Base-by-base conservation (phyloP, 192 early-diverging fungal genomes). In the Coemansia sp. region DNA sequence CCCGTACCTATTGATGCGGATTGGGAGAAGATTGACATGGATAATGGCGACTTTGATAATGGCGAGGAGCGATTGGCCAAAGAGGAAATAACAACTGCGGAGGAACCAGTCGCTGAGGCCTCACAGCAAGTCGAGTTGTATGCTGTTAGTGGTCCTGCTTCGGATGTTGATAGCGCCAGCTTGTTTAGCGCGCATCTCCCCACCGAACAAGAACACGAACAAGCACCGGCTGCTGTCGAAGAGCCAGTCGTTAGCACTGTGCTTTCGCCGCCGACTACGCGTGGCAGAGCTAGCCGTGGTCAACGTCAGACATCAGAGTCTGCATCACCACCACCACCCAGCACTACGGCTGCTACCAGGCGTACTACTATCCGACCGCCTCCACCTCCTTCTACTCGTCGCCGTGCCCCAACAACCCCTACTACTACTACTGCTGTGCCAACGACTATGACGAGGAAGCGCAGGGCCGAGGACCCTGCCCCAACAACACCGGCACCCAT, bases 11-110 rank as follows among this genome's bases (percentile, higher is more conserved):
- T 82, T 35, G 80, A 82, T 28, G 62, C 66, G 5, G 72, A 61
- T 8, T 82, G 80, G 80, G 75, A 75, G 67, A 55, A 60, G 10
- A 62, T 82, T 7, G 74, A 82, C 32, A 23, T 59, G 28, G 30
- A 49, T 6, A 4, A 23, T 53, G 26, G 26, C 26, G 74, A 82
- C 32, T 11, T 59, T 14, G 30, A 49, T 6, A 4, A 23, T 53
- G 49, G 7, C 6, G 65, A 14, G 17, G 42, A 16, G 38, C 65
- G 39, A n/a, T 38, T 67, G 35, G 28, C 14, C 21, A 37, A n/a
- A 3, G 50, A n/a, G 23, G 33, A 38, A 19, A 37, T 5, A 8
- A 42, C 39, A 19, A 8, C 13, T 21, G 38, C 35, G 1, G 55
- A 60, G 40, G 40, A 42, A 42, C 7, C 9, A 42, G 10, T 14